Evolutionary conservation across 192 early-diverging fungal genomes (phyloP), one percentile per base, ranked within the genome.

Genomic region (Backusella westeae): DNA sequence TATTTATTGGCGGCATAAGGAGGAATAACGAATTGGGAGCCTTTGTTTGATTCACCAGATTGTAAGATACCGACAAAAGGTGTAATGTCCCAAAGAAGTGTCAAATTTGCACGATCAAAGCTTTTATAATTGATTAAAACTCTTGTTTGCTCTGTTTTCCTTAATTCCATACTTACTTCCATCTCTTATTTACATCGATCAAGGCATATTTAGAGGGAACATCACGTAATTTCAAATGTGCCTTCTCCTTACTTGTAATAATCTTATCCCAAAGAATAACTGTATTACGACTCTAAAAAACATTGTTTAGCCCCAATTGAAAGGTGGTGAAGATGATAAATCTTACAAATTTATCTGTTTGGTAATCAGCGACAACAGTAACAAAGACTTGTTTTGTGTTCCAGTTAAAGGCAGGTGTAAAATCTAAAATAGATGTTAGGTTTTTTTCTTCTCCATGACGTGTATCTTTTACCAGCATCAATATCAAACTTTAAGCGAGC

Each of bases 301-400:
- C 0, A 29, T 1, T 10, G 6, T 26, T 63, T 63, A 29, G 26
- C 10, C 10, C 4, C 8, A 26, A 38, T 42, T 14, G 14, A 36
- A 21, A 35, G 10, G 42, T 12, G 9, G 10, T 32, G 42, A 17
- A 15, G 23, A 35, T 39, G 4, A 34, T 32, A 12, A 0, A 19
- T 65, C 85, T 80, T 83, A 95, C 92, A 78, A 94, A 89, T 32
- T 85, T 81, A 21, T 85, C 82, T 8, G 92, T 92, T 42, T 82
- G 81, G 79, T 93, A 97, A 75, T 97, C 94, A 10, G 88, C 92
- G 8, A 94, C 89, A 23, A 92, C 83, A 52, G 87, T 89, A 44
- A 95, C 88, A 87, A 96, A 96, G 34, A 97, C 78, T 81, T 94
- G 92, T 78, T 97, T 97, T 38, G 94, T 94, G 75, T 97, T 97